Base-by-base conservation (phyloP, 2,329 filamentous ascomycete genomes). In the Aspergillus sp. region DNA sequence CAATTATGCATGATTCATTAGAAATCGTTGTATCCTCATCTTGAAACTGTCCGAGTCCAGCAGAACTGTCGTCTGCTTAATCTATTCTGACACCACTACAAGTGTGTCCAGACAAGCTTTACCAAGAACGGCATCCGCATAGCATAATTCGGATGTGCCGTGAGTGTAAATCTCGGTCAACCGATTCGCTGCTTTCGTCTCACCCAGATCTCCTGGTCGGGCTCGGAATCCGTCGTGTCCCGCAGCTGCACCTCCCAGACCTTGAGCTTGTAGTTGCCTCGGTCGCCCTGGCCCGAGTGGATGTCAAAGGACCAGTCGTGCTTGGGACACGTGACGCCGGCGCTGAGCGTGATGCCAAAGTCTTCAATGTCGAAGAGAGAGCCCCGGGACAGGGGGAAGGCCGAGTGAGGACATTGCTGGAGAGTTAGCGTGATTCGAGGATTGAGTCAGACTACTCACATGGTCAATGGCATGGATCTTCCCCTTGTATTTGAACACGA, bases 241-340 rank as follows among this genome's bases (percentile, higher is more conserved):
- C 79, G 70, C 7, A 82, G 41, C 47, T 86, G 72, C 0, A 83
- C 74, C 50, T 86, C 82, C 81, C 82, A 86, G 0, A 83, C 64
- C 19, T 74, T 74, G 7, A 87, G 66, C 46, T 68, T 75, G 56
- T 87, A 87, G 37, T 65, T 77, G 1, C 76, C 82, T 0, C 82
- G 74, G 58, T 87, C 84, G 1, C 73, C 74, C 53, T 70, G 69
- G 0, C 84, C 84, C 0, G 82, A 78, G 41, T 80, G 77, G 2
- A 87, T 54, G 57, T 88, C 84, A 61, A 87, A 88, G 0, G 81
- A 83, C 84, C 84, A 88, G 5, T 72, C 78, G 48, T 87, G 83
- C 49, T 85, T 85, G 0, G 83, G 81, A 59, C 84, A 88, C 0
- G 73, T 76, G 4, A 88, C 66, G 0, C 82, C 84, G 0, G 79